Evolutionary conservation across 2,329 filamentous ascomycete species (phyloP).

Genomic region (Cercospora berteroae): DNA sequence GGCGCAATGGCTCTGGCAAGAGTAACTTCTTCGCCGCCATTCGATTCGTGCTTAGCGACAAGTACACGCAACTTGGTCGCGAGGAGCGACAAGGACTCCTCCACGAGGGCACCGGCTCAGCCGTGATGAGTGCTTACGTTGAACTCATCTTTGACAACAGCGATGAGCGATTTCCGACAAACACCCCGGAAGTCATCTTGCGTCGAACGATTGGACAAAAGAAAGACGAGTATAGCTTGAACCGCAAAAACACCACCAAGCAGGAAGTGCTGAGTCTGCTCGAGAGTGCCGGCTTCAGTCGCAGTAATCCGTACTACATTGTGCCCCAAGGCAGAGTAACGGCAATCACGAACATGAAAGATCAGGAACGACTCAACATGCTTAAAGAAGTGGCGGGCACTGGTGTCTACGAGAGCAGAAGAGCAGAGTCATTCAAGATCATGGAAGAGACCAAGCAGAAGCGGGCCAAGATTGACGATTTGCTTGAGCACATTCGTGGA

Average conservation of each 20-base stretch:
- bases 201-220: slow-evolving; percentile 94
- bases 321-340: slow-evolving; percentile 97
- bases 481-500: slow-evolving; percentile 87
- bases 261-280: slow-evolving; percentile 91
- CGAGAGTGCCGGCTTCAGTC: slow-evolving; percentile 93
- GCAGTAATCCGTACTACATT: slow-evolving; percentile 98
- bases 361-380: slow-evolving; percentile 81
- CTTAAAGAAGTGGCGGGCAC: slow-evolving; percentile 98
- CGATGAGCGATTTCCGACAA: slow-evolving; percentile 91
- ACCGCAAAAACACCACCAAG: slow-evolving; percentile 94
- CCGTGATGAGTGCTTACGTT: slow-evolving; percentile 99
- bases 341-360: slow-evolving; percentile 97
- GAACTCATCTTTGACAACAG: slow-evolving; percentile 98
- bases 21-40: slow-evolving; percentile 99
- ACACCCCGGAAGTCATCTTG: slow-evolving; percentile 83
- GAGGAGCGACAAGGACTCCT: slow-evolving; percentile 93
- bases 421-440: slow-evolving; percentile 90
- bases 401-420: slow-evolving; percentile 90
- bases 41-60: slow-evolving; percentile 93
- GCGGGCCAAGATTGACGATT: slow-evolving; percentile 87
- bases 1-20: slow-evolving; percentile 98
- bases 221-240: slow-evolving; percentile 97
- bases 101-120: slow-evolving; percentile 97
- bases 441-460: slow-evolving; percentile 97
- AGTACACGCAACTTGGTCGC: slow-evolving; percentile 87